Percentiles rank a stretch among this genome's conserved stretches.
Conservation (phyloP, 2,329 filamentous ascomycete species). For the Trichoderma koningiopsis region DNA sequence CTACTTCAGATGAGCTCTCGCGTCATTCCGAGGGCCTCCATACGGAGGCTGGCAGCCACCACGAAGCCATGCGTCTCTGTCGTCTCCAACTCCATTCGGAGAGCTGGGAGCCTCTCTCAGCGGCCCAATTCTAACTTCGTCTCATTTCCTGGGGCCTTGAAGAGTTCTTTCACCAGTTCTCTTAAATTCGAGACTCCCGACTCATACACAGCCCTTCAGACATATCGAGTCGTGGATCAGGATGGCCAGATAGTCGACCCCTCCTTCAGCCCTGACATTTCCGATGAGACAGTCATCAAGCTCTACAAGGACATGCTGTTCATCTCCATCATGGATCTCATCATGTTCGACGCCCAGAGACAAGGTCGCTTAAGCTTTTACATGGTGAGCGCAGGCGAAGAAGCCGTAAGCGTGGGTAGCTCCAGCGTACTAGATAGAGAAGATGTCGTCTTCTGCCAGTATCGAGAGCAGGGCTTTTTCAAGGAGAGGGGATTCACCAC, state of each 20-base stretch:
- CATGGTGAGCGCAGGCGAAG: constrained; percentile 94
- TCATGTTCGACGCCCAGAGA: constrained; percentile 97
- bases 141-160: constrained; percentile 91
- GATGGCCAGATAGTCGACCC: constrained; percentile 82
- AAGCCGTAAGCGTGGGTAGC: constrained; percentile 88
- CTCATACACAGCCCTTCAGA: constrained; percentile 75
- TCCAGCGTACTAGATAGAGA: constrained; percentile 79
- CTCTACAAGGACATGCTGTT: constrained; percentile 68
- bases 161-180: constrained; percentile 84
- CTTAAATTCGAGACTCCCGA: constrained; percentile 78
- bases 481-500: constrained; percentile 84
- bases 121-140: constrained; percentile 58
- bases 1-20: constrained; percentile 19
- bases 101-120: constrained; percentile 56
- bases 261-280: constrained; percentile 67
- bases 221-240: constrained; percentile 89
- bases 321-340: constrained; percentile 85
- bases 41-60: constrained; percentile 13
- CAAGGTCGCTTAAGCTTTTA: constrained; percentile 96
- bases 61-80: constrained; percentile 7
- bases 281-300: constrained; percentile 61
- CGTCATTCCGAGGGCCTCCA: constrained; percentile 1
- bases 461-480: constrained; percentile 90
- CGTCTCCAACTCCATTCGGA: constrained; percentile 34
- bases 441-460: constrained; percentile 93